Percentiles rank a stretch among this genome's conserved stretches.
Evolutionary conservation across 1,284 basidiomycete genomes (phyloP).

Genomic region (Austroboletus niveus): DNA sequence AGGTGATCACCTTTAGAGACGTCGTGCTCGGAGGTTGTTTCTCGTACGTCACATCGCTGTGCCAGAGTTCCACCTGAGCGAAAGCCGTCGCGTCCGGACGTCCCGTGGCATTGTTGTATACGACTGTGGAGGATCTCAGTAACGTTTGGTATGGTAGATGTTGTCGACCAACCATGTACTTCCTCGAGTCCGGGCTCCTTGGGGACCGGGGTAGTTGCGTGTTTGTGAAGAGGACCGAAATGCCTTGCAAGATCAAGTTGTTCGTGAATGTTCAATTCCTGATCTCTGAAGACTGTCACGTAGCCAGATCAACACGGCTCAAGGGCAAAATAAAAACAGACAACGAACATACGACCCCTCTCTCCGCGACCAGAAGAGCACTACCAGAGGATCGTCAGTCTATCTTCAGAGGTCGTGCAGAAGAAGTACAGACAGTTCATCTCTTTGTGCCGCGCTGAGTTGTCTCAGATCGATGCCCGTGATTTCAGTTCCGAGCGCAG

Average conservation of each 20-base stretch:
- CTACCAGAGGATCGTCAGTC: conserved; percentile 32
- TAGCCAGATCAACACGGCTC: conserved; percentile 9
- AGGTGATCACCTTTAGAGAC: conserved; percentile 65
- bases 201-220: conserved; percentile 78
- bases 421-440: conserved; percentile 52
- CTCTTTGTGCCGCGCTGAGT: conserved; percentile 58
- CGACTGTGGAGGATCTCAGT: conserved; percentile 42
- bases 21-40: conserved; percentile 69
- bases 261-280: conserved; percentile 65
- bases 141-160: neutral
- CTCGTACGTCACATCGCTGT: conserved; percentile 81
- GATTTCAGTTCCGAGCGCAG: conserved; percentile 64
- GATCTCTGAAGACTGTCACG: conserved; percentile 64
- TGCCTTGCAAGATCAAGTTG: conserved; percentile 73
- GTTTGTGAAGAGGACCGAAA: conserved; percentile 79
- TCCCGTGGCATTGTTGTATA: conserved; percentile 66
- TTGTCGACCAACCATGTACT: conserved; percentile 59
- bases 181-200: conserved; percentile 71
- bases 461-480: conserved; percentile 62
- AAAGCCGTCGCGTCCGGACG: conserved; percentile 70
- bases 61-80: conserved; percentile 79
- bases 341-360: conserved; percentile 64
- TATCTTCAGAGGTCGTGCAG: neutral
- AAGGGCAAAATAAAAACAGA: neutral
- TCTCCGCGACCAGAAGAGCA: conserved; percentile 65